Conservation (phyloP, 192 early-diverging fungal genomes). For the Linnemannia exigua region DNA sequence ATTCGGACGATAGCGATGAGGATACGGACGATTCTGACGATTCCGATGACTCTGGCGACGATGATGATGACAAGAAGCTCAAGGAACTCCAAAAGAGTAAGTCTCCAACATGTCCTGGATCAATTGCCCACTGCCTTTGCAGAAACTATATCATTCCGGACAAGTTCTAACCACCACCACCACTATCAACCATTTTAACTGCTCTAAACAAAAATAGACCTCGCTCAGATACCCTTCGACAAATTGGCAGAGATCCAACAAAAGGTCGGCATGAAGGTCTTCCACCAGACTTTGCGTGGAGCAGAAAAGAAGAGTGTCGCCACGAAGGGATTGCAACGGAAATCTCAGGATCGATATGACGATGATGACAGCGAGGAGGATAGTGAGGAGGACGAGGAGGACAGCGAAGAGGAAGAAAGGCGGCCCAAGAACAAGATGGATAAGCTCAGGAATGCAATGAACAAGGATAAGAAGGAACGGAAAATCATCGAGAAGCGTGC, state of each 20-base stretch:
- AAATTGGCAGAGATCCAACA: constrained; percentile 84
- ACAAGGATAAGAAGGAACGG: constrained; percentile 56
- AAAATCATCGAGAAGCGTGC: constrained; percentile 58
- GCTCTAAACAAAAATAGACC: constrained; percentile 56
- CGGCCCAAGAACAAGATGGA: constrained; percentile 51
- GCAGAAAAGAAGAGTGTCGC: constrained; percentile 45
- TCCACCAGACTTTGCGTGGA: constrained; percentile 63
- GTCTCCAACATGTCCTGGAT: neutral
- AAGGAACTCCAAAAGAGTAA: constrained; percentile 64
- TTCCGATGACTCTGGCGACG: constrained; percentile 59
- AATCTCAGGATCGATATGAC: constrained; percentile 30
- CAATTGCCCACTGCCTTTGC: too few relatives aligned
- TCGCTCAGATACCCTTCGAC: constrained; percentile 86
- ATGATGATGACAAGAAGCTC: constrained; percentile 62
- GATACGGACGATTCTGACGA: constrained; percentile 39
- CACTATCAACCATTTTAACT: constrained; percentile 3
- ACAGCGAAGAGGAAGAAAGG: constrained; percentile 35
- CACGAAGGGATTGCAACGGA: constrained; percentile 44
- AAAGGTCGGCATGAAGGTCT: constrained; percentile 77
- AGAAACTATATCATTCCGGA: neutral
- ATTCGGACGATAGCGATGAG: constrained; percentile 22
- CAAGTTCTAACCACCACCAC: neutral
- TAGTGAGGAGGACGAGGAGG: constrained; percentile 55
- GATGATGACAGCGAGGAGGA: constrained; percentile 32
- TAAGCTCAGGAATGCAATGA: constrained; percentile 50